A percentile compares a stretch with the other conserved stretches of the same genome.
phyloP scores from a whole-genome alignment of 768 basidiomycete genomes.

The Coprinellus micaceus region DNA sequence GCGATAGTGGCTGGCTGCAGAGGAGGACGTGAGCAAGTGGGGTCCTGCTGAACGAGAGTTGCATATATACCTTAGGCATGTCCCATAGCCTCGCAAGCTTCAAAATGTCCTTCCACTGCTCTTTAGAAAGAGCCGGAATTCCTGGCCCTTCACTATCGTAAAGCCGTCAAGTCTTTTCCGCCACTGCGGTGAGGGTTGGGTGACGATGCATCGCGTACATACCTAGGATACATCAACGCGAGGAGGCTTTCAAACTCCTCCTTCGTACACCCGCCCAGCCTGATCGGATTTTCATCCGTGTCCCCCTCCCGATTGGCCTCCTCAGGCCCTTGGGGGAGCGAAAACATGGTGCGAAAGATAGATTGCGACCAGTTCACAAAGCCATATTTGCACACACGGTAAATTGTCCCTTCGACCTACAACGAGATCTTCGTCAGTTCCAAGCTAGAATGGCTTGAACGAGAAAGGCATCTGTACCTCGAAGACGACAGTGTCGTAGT shows the following conservation, averaged over 20 bases:
- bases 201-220: background rate
- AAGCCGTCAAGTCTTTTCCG: background rate
- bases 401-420: background rate
- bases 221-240: background rate
- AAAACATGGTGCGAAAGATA: background rate
- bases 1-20: background rate
- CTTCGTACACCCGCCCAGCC: slow-evolving; percentile 1
- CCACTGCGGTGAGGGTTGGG: background rate
- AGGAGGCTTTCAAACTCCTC: background rate
- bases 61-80: background rate
- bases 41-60: background rate
- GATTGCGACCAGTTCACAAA: background rate
- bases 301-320: background rate
- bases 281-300: slow-evolving; percentile 2
- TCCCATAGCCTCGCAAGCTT: background rate
- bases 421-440: background rate
- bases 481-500: background rate
- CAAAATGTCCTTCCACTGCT: background rate
- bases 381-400: background rate
- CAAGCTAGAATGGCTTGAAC: background rate
- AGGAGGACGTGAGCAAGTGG: background rate
- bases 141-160: background rate
- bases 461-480: background rate
- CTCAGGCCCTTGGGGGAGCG: background rate
- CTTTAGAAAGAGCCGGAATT: background rate